Conservation (phyloP, 2,329 filamentous ascomycete species). For the Penicillium griseofulvum region DNA sequence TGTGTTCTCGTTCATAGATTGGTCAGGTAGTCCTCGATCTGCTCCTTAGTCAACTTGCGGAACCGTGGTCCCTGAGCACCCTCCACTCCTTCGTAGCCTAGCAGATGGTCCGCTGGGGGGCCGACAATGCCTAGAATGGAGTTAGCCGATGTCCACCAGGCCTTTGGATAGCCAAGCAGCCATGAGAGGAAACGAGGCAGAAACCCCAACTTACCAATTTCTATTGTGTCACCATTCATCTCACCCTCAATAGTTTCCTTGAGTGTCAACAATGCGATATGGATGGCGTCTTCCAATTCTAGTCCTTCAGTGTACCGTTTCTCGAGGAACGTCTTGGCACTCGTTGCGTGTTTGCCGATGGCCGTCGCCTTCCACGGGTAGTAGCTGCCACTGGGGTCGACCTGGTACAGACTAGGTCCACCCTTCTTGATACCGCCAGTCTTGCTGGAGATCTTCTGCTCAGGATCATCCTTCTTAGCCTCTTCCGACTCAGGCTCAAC, state of each 20-base stretch:
- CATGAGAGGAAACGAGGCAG: neutral
- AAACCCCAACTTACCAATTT: conserved; percentile 69
- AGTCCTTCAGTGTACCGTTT: conserved; percentile 97
- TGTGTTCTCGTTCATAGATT: conserved; percentile 68
- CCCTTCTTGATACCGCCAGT: conserved; percentile 95
- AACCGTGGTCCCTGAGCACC: conserved; percentile 45
- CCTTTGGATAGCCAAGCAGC: neutral
- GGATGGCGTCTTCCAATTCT: conserved; percentile 96
- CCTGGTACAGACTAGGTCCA: conserved; percentile 95
- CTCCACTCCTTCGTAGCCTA: conserved; percentile 66
- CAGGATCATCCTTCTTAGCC: conserved; percentile 54
- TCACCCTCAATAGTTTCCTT: conserved; percentile 99
- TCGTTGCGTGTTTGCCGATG: conserved; percentile 97
- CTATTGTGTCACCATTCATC: conserved; percentile 98
- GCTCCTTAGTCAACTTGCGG: conserved; percentile 80
- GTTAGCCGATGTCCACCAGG: conserved; percentile 1
- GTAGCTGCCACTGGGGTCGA: conserved; percentile 97
- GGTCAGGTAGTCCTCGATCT: conserved; percentile 99
- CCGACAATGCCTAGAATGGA: conserved; percentile 80
- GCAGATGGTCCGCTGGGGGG: conserved; percentile 84
- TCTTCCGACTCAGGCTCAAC: conserved; percentile 79
- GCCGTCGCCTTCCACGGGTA: conserved; percentile 99
- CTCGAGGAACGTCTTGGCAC: conserved; percentile 98
- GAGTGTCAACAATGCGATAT: conserved; percentile 93
- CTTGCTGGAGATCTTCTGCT: conserved; percentile 73